These are phyloP conservation scores for Wickerhamomyces kurtzmanii DNA, from an alignment of 805 yeast species.

Conservation along the genomic window DNA sequence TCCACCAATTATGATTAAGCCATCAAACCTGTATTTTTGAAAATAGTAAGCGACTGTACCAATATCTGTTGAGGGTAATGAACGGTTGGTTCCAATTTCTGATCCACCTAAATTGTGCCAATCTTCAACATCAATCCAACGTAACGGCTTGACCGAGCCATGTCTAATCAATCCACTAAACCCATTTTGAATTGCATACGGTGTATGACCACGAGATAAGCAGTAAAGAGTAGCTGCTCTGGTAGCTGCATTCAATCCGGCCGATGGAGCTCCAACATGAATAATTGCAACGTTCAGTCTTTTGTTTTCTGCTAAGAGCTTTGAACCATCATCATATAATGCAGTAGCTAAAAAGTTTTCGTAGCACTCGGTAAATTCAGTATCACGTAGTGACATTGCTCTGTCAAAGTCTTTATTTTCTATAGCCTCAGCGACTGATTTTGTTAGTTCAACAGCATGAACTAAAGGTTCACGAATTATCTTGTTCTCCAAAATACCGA, in stretches of 20 bases:
- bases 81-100: slow-evolving; percentile 73
- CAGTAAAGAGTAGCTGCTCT: slow-evolving; percentile 68
- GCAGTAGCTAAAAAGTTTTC: slow-evolving; percentile 50
- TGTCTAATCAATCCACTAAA: slow-evolving; percentile 61
- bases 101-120: slow-evolving; percentile 76
- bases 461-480: slow-evolving; percentile 59
- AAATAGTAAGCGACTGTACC: slow-evolving; percentile 68
- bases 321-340: slow-evolving; percentile 24
- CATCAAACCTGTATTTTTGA: slow-evolving; percentile 59
- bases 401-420: slow-evolving; percentile 53
- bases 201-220: slow-evolving; percentile 65
- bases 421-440: slow-evolving; percentile 65
- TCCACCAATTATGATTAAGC: slow-evolving; percentile 70
- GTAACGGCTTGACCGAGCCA: slow-evolving; percentile 47
- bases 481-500: slow-evolving; percentile 63
- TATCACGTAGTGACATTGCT: slow-evolving; percentile 65
- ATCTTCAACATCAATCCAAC: slow-evolving; percentile 63
- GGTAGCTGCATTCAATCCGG: slow-evolving; percentile 72
- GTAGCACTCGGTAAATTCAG: slow-evolving; percentile 58
- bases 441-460: slow-evolving; percentile 64
- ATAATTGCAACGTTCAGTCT: slow-evolving; percentile 59
- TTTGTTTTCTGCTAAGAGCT: slow-evolving; percentile 35
- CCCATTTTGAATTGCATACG: slow-evolving; percentile 67
- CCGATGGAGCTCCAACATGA: slow-evolving; percentile 76
- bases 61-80: slow-evolving; percentile 53